Percentiles rank a stretch among this genome's conserved stretches.
Evolutionary conservation across 192 early-diverging fungal genomes (phyloP).

Genomic region (Rhizoclosmatium sp.): DNA sequence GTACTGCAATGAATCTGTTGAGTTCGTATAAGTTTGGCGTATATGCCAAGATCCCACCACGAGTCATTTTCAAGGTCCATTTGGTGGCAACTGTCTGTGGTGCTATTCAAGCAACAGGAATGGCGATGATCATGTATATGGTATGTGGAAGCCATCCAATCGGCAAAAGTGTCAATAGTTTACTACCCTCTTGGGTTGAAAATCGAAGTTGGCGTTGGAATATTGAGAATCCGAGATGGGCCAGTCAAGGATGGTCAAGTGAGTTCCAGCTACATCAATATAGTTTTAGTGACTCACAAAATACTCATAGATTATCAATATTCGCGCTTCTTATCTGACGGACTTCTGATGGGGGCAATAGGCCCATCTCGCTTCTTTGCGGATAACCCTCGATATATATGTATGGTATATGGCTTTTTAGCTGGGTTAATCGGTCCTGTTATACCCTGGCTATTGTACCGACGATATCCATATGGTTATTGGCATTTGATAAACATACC

Average conservation of each 20-base stretch:
- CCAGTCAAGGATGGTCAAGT: background rate
- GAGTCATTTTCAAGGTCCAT: slow-evolving; percentile 59
- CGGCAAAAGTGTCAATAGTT: too few species aligned
- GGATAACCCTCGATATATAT: slow-evolving; percentile 22
- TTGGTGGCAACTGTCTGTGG: slow-evolving; percentile 66
- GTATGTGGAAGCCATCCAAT: background rate
- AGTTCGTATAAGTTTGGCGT: slow-evolving; percentile 76
- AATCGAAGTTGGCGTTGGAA: background rate
- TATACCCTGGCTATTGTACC: slow-evolving; percentile 36
- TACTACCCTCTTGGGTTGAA: too few species aligned
- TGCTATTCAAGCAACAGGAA: slow-evolving; percentile 46
- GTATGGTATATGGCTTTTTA: slow-evolving; percentile 27
- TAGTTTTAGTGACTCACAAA: background rate
- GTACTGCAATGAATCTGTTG: slow-evolving; percentile 75
- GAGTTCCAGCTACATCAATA: background rate
- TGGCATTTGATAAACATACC: slow-evolving; percentile 47
- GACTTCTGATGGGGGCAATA: slow-evolving; percentile 44
- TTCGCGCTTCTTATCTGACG: slow-evolving; percentile 39
- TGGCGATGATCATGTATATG: slow-evolving; percentile 1
- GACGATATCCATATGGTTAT: background rate
- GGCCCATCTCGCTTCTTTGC: slow-evolving; percentile 42
- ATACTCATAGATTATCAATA: slow-evolving; percentile 11
- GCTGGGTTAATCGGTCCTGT: slow-evolving; percentile 39
- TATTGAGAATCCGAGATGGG: background rate
- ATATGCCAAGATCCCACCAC: slow-evolving; percentile 74